Evolutionary conservation across 345 rosid species (phyloP), one percentile per base, ranked within the genome.

Genomic region (Stellera chamaejasme): DNA sequence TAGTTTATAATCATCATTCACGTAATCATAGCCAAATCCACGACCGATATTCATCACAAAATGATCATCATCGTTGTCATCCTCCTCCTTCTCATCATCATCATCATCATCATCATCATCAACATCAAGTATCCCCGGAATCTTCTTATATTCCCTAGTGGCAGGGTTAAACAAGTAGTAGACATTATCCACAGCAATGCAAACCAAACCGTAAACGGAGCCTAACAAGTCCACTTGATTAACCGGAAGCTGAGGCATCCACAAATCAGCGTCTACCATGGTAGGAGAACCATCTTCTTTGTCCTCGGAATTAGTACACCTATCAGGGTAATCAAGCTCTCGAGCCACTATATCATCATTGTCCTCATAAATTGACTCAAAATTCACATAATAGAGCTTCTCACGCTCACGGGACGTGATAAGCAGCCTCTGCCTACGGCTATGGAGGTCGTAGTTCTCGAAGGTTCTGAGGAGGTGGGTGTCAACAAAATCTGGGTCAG

Each of bases 121-220:
- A 19, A 19, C 23, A 19, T 19, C 23, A 54, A 14, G 72, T 10
- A 11, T 10, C 10, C 23, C 27, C 0, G 63, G 64, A 32, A 79
- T 55, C 53, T 59, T 73, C 72, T 59, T 76, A 13, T 71, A 76
- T 43, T 73, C 81, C 59, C 67, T 65, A 7, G 71, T 79, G 58
- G 75, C 66, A 26, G 79, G 84, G 42, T 76, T 79, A 43, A 71
- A 71, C 67, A 79, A 67, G 64, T 63, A 73, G n/a, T 66, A 58
- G 7, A 49, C 61, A 54, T 61, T 71, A 3, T 64, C 54, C 0
- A 71, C 69, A 36, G 75, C 71, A 9, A 76, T 71, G 49, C 81
- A 79, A 19, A 76, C 58, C 54, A 79, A 66, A 10, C 81, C 84
- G 43, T 76, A 57, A 9, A 73, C 69, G 59, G 84, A 79, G 39